Percentiles rank a stretch among this genome's conserved stretches.
Evolutionary conservation across 2,329 filamentous ascomycete species (phyloP).

Genomic region (Beauveria scarabaeidicola): DNA sequence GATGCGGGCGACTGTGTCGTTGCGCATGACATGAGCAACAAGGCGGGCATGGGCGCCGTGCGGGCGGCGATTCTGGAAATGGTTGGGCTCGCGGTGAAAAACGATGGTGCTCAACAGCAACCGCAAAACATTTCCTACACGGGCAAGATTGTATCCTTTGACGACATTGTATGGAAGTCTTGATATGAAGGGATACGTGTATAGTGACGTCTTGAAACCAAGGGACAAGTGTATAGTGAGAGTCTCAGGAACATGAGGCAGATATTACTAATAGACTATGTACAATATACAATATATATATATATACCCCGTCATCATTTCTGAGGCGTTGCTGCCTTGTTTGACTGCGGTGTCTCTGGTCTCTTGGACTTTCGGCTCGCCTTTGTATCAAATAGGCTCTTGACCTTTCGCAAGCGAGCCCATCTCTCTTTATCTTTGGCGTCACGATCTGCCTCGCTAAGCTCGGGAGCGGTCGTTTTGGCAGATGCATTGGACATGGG

Average conservation of each 20-base stretch:
- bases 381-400: slow-evolving; percentile 63
- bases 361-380: slow-evolving; percentile 43
- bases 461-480: slow-evolving; percentile 12
- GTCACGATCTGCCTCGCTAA: slow-evolving; percentile 38
- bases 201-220: neutral
- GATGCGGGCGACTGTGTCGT: too few species aligned
- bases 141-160: slow-evolving; percentile 30
- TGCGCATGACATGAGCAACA: slow-evolving; percentile 19
- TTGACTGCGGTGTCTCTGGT: slow-evolving; percentile 26
- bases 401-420: slow-evolving; percentile 62
- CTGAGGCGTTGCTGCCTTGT: slow-evolving; percentile 6
- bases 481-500: neutral
- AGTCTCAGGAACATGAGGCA: neutral
- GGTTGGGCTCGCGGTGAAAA: slow-evolving; percentile 26
- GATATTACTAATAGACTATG: slow-evolving; percentile 11
- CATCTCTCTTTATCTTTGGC: slow-evolving; percentile 64
- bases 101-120: slow-evolving; percentile 20
- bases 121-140: slow-evolving; percentile 28
- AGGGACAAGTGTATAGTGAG: neutral
- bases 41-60: slow-evolving; percentile 32
- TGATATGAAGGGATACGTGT: neutral
- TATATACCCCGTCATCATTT: neutral
- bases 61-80: slow-evolving; percentile 32
- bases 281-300: slow-evolving; percentile 8
- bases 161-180: slow-evolving; percentile 29